Conservation (phyloP, 768 basidiomycete genomes). For the Clathrus columnatus region DNA sequence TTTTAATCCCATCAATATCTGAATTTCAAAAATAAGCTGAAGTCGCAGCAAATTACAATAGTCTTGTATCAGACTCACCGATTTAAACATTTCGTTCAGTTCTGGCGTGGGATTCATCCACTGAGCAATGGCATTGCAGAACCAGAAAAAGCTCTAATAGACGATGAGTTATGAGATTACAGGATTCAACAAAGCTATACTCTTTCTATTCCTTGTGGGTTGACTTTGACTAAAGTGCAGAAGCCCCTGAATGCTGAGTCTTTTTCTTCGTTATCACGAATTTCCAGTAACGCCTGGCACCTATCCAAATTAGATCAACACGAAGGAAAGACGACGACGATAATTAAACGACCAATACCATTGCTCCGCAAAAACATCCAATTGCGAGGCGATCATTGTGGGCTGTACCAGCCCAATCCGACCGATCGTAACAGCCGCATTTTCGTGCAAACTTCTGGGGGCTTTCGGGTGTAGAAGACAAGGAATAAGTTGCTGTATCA, state of each 20-base stretch:
- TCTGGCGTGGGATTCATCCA: conserved; percentile 92
- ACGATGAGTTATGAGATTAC: conserved; percentile 19
- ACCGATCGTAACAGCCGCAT: conserved; percentile 97
- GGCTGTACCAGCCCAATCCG: conserved; percentile 94
- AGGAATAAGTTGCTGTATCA: conserved; percentile 84
- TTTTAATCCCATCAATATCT: conserved; percentile 85
- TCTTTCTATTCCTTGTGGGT: conserved; percentile 90
- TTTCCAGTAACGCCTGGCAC: conserved; percentile 93
- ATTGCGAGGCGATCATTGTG: conserved; percentile 73
- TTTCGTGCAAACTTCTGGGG: conserved; percentile 90
- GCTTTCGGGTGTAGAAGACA: conserved; percentile 90
- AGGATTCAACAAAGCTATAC: conserved; percentile 33
- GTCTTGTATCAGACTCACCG: conserved; percentile 23
- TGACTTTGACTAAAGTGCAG: conserved; percentile 90
- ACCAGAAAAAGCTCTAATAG: conserved; percentile 83
- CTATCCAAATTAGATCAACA: not conserved
- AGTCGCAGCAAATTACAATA: too few relatives aligned
- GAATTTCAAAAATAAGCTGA: too few relatives aligned
- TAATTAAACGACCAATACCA: conserved; percentile 37
- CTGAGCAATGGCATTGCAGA: conserved; percentile 94
- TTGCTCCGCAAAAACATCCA: conserved; percentile 84
- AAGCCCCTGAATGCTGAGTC: conserved; percentile 97
- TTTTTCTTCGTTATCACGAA: conserved; percentile 99
- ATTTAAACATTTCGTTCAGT: conserved; percentile 89
- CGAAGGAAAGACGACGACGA: conserved; percentile 9